Evolutionary conservation across 495 filamentous ascomycete species (phyloP), one percentile per base, ranked within the genome.

Genomic region (Podospora tetraspora): DNA sequence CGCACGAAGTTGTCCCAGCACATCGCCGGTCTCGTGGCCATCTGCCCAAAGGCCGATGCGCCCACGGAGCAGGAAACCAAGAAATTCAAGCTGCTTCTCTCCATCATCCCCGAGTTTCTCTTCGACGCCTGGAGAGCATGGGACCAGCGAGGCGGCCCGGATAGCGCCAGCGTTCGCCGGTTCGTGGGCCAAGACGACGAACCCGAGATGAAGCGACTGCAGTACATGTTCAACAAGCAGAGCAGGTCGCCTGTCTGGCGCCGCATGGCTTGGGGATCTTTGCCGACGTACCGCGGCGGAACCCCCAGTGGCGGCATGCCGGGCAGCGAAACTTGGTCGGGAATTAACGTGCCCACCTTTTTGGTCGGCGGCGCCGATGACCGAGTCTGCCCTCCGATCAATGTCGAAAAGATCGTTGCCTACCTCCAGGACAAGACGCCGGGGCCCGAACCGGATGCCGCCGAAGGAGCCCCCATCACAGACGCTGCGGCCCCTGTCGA

Each of bases 171-270:
- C 68, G 92, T 98, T 58, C 82, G 76, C 34, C 85, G 94, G 24
- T 92, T 97, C 75, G 90, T 94, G 13, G 94, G 94, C 5, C 77
- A 79, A 16, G 81, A 86, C 69, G 92, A 92, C 12, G 91, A 94
- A 57, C 73, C 81, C 2, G 91, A 94, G 73, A 86, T 90, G 2
- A 91, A 90, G 75, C 86, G 85, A 67, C 82, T 97, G 43, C 94
- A 98, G 77, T 76, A 90, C 27, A 86, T 87, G 24, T 97, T 90
- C 81, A 98, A 98, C 77, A 83, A 84, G 63, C 92, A 97, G 74
- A 94, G 90, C 69, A 84, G 81, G 70, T 92, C 92, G 0, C 82
- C 90, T 0, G 92, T 96, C 0, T 97, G 91, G 87, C 86, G 90
- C 68, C 85, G 93, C 52, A 94, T 97, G 90, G 90, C 88, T 4